These are phyloP conservation scores for Rosellinia necatrix DNA, from an alignment of 2,329 filamentous ascomycete genomes.

Conservation along the genomic window DNA sequence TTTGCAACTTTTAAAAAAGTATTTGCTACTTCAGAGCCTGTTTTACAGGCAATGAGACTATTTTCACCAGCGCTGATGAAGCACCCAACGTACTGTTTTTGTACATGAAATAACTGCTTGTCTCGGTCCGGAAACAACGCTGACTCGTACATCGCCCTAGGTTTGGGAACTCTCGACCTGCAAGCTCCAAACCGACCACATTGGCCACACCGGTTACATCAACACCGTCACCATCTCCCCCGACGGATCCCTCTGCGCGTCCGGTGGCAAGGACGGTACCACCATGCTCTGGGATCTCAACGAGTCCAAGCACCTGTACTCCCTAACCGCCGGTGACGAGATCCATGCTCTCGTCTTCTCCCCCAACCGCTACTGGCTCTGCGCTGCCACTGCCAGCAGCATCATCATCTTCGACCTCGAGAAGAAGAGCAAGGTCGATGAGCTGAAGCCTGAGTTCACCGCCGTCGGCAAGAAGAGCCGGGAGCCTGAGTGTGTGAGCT, in stretches of 20 bases:
- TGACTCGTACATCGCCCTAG: slow-evolving; percentile 54
- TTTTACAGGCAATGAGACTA: slow-evolving; percentile 91
- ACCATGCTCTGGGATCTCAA: slow-evolving; percentile 99
- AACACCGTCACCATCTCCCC: slow-evolving; percentile 99
- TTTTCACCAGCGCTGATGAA: slow-evolving; percentile 85
- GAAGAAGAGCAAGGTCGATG: slow-evolving; percentile 99
- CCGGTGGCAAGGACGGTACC: slow-evolving; percentile 98
- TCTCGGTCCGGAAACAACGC: slow-evolving; percentile 13
- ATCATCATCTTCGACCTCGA: slow-evolving; percentile 99
- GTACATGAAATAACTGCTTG: background rate
- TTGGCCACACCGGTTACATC: slow-evolving; percentile 99
- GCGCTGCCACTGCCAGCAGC: slow-evolving; percentile 93
- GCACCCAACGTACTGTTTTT: slow-evolving; percentile 18
- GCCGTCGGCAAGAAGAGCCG: slow-evolving; percentile 98
- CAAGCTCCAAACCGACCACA: slow-evolving; percentile 99
- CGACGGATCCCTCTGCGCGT: slow-evolving; percentile 98
- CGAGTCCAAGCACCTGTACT: slow-evolving; percentile 99
- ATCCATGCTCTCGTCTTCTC: slow-evolving; percentile 99
- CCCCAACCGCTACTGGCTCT: slow-evolving; percentile 99
- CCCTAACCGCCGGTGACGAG: slow-evolving; percentile 98
- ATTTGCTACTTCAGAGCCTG: slow-evolving; percentile 99
- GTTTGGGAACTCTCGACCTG: slow-evolving; percentile 99
- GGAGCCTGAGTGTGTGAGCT: slow-evolving; percentile 95
- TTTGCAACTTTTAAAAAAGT: slow-evolving; percentile 84
- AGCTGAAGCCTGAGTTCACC: slow-evolving; percentile 98